Evolutionary conservation across 495 filamentous ascomycete species (phyloP).

Genomic region (Mytilinidion resinicola): DNA sequence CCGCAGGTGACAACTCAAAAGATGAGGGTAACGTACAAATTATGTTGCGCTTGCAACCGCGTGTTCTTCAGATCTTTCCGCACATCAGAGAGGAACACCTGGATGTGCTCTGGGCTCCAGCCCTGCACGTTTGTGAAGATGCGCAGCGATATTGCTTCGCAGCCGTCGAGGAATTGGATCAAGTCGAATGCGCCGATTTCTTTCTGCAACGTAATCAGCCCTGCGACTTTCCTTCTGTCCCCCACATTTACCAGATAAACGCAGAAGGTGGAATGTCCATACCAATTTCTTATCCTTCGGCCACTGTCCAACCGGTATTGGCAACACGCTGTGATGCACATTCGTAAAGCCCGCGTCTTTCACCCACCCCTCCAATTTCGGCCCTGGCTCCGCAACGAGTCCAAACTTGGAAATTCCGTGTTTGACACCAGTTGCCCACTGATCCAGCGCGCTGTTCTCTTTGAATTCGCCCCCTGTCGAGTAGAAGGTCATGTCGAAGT

Average conservation of each 20-base stretch:
- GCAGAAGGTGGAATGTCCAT: not conserved
- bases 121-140: conserved; percentile 51
- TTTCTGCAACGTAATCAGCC: conserved; percentile 5
- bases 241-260: not conserved
- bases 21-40: conserved; percentile 4
- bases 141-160: conserved; percentile 40
- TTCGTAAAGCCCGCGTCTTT: conserved; percentile 36
- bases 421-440: conserved; percentile 30
- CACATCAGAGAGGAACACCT: conserved; percentile 48
- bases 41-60: conserved; percentile 38
- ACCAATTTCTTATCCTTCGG: conserved; percentile 27
- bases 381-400: conserved; percentile 23
- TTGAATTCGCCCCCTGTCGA: conserved; percentile 42
- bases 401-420: conserved; percentile 11
- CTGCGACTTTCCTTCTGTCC: not conserved
- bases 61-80: conserved; percentile 48
- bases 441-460: conserved; percentile 27
- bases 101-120: conserved; percentile 47
- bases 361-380: conserved; percentile 23
- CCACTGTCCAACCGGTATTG: conserved; percentile 30
- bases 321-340: conserved; percentile 27
- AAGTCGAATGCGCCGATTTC: conserved; percentile 28
- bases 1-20: too few species aligned
- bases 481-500: conserved; percentile 36
- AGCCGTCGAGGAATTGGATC: conserved; percentile 37